Base-by-base conservation (phyloP, 257 asterid species). In the Rubia yunnanensis region DNA sequence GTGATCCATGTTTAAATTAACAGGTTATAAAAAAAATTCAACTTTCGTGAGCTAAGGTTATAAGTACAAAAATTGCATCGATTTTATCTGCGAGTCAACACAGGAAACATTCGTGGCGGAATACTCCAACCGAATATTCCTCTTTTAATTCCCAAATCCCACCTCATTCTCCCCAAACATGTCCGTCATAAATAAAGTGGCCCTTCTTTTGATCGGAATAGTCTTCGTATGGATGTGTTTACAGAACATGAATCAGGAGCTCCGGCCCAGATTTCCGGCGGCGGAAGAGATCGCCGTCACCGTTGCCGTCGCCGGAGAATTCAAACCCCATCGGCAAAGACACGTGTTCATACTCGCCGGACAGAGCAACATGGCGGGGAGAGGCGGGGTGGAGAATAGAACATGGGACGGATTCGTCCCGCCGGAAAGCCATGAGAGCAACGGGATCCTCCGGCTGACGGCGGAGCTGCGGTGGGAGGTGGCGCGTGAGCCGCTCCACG, bases 351-450 rank as follows among this genome's bases (percentile, higher is more conserved):
- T 83, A 27, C 36, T 81, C 28, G 78, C 84, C 1, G 89, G 89
- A 15, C 80, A 83, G 63, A 83, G 89, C 72, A 78, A 78, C 68
- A 81, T 83, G 88, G 78, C 74, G 0, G 88, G 81, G 5, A 64
- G 79, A 0, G 84, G 84, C 0, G 84, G 86, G 1, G 82, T 80
- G 2, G 3, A 5, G 0, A 65, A 30, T 2, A 8, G 28, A 15
- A 52, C n/a, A 0, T 77, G 79, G 84, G 77, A 79, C 11, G 60
- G 66, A 0, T n/a, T 30, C 1, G 64, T 77, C 13, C 86, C 84
- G 2, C 2, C 31, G 2, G 79, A 77, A n/a, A 72, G 77, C 23
- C 20, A 63, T 1, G 68, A 76, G 0, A 66, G 70, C 32, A 60
- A 35, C 0, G 27, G 64, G 14, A 70, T 83, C 30, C 57, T 72